A percentile compares a stretch with the other conserved stretches of the same genome.
phyloP scores from a whole-genome alignment of 1,284 basidiomycete species.

The Neonothopanus nambi region DNA sequence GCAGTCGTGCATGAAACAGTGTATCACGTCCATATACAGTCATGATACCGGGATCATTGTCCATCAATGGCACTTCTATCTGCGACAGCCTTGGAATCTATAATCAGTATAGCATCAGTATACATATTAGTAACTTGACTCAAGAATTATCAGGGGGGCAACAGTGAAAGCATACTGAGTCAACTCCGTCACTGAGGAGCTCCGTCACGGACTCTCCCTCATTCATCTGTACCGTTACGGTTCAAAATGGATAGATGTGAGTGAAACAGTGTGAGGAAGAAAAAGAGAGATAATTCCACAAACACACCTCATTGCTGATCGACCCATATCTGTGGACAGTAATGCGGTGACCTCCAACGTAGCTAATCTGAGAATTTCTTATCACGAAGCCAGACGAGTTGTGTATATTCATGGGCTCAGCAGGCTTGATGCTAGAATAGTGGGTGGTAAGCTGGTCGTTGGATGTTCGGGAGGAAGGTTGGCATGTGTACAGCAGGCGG shows the following conservation, averaged over 20 bases:
- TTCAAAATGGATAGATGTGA: not conserved
- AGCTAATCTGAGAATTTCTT: not conserved
- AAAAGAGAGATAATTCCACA: too few species aligned
- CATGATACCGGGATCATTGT: not conserved
- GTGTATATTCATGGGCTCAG: not conserved
- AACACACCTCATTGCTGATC: slow-evolving; percentile 3
- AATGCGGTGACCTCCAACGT: not conserved
- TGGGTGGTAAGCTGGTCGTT: too few species aligned
- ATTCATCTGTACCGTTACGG: not conserved
- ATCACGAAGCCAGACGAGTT: not conserved
- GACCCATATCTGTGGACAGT: not conserved
- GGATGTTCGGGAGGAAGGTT: too few species aligned
- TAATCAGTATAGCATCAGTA: too few species aligned
- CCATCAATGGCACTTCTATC: slow-evolving; percentile 1
- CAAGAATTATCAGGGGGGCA: not conserved
- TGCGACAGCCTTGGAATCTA: not conserved
- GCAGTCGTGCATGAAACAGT: slow-evolving; percentile 4
- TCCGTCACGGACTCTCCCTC: not conserved
- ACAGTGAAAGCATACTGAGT: not conserved
- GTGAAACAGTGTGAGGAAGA: too few species aligned
- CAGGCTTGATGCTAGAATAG: too few species aligned
- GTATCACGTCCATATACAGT: too few species aligned
- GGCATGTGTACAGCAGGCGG: not conserved
- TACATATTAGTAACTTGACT: too few species aligned
- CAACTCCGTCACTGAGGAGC: not conserved